Conservation (phyloP, 768 basidiomycete genomes). For the Termitomyces sp. region DNA sequence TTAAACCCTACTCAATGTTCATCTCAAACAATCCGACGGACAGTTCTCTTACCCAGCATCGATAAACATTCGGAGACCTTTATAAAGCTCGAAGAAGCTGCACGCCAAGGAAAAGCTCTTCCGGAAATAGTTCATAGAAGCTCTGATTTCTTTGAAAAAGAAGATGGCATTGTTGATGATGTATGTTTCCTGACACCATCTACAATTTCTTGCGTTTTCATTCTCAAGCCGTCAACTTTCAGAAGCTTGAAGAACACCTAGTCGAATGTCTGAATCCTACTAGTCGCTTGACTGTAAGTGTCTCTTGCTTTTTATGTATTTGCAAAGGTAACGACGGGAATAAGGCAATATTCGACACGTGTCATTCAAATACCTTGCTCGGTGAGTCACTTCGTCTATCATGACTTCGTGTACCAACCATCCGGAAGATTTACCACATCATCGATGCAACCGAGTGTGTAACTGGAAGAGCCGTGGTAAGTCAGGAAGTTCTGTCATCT, state of each 20-base stretch:
- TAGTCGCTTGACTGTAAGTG: background rate
- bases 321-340: too few species aligned
- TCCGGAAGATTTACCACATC: background rate
- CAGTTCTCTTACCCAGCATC: background rate
- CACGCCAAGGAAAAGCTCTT: background rate
- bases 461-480: background rate
- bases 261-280: background rate
- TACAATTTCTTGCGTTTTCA: too few species aligned
- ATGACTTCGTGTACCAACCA: background rate
- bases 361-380: conserved; percentile 1
- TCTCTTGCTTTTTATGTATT: background rate
- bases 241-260: background rate
- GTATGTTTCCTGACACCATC: background rate
- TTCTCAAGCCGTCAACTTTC: background rate
- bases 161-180: background rate
- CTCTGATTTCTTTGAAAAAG: background rate
- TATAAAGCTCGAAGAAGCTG: background rate
- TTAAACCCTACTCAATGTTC: too few species aligned
- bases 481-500: background rate
- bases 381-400: background rate
- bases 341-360: background rate
- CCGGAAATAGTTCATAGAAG: background rate
- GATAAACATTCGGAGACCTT: background rate
- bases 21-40: too few species aligned
- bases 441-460: background rate